Percentiles rank a stretch among this genome's conserved stretches.
phyloP scores from a whole-genome alignment of 2,329 filamentous ascomycete species.

The Penicillium brasilianum region DNA sequence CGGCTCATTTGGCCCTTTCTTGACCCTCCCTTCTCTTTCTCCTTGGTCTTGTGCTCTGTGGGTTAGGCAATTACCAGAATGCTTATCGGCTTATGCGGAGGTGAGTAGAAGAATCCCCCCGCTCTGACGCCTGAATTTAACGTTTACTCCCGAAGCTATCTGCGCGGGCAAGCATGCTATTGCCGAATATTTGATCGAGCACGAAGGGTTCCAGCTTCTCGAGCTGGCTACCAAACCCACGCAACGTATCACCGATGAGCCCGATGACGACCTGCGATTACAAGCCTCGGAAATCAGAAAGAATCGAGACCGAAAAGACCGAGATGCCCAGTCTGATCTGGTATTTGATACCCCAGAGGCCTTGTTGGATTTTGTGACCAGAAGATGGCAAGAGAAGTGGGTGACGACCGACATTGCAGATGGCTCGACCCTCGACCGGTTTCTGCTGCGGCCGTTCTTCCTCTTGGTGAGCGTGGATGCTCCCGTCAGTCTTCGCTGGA shows the following conservation, averaged over 20 bases:
- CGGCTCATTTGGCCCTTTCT: background rate
- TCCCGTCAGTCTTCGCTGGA: slow-evolving; percentile 82
- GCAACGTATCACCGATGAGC: slow-evolving; percentile 29
- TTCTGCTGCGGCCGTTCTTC: slow-evolving; percentile 86
- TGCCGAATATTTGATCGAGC: slow-evolving; percentile 81
- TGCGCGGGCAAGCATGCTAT: slow-evolving; percentile 93
- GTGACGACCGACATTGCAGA: slow-evolving; percentile 83
- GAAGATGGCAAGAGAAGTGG: slow-evolving; percentile 80
- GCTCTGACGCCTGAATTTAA: slow-evolving; percentile 24
- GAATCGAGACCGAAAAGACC: slow-evolving; percentile 23
- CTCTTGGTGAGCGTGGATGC: slow-evolving; percentile 90
- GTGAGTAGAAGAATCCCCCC: slow-evolving; percentile 37
- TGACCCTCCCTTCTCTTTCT: background rate
- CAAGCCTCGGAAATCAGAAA: slow-evolving; percentile 32
- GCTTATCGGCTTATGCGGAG: slow-evolving; percentile 58
- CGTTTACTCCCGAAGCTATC: slow-evolving; percentile 64
- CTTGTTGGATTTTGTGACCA: slow-evolving; percentile 84
- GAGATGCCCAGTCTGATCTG: slow-evolving; percentile 28
- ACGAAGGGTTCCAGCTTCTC: slow-evolving; percentile 80
- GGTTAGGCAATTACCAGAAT: slow-evolving; percentile 41
- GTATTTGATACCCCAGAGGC: slow-evolving; percentile 67
- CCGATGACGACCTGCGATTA: slow-evolving; percentile 36
- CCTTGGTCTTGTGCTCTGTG: background rate
- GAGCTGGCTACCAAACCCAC: slow-evolving; percentile 55
- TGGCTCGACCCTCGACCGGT: slow-evolving; percentile 72